These are phyloP conservation scores for Globisporangium spiculum DNA, from an alignment of 352 stramenopile species.

Conservation along the genomic window DNA sequence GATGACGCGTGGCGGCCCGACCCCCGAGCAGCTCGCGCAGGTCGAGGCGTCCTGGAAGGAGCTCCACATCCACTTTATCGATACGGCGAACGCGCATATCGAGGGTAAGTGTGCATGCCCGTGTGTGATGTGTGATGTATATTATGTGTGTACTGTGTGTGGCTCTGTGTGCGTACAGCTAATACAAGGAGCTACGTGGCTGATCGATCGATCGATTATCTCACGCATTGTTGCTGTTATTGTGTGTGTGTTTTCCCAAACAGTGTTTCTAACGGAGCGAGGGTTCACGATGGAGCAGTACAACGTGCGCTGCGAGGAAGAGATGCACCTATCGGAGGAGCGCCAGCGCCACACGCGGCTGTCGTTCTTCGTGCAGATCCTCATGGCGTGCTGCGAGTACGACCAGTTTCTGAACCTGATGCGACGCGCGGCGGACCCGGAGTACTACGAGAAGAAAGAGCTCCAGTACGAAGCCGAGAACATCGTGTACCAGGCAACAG, in stretches of 20 bases:
- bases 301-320: constrained; percentile 60
- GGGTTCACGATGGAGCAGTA: constrained; percentile 81
- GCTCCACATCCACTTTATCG: constrained; percentile 68
- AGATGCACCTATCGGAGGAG: constrained; percentile 64
- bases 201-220: not conserved
- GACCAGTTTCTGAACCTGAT: constrained; percentile 87
- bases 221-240: not conserved
- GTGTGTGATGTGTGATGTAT: not conserved
- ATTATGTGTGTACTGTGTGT: not conserved
- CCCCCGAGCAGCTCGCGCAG: constrained; percentile 50
- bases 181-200: not conserved
- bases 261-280: constrained; percentile 44
- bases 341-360: constrained; percentile 72
- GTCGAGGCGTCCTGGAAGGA: constrained; percentile 67
- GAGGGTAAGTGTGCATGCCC: constrained; percentile 27
- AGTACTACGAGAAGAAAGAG: constrained; percentile 83
- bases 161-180: not conserved
- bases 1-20: constrained; percentile 57
- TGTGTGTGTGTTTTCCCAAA: not conserved
- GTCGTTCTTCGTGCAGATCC: constrained; percentile 82
- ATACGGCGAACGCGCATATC: constrained; percentile 63
- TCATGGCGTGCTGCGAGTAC: constrained; percentile 76
- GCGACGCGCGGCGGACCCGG: constrained; percentile 66
- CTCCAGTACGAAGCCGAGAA: constrained; percentile 63
- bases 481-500: constrained; percentile 50